Conservation (phyloP, 2,329 filamentous ascomycete species). For the Neonectria coccinea region DNA sequence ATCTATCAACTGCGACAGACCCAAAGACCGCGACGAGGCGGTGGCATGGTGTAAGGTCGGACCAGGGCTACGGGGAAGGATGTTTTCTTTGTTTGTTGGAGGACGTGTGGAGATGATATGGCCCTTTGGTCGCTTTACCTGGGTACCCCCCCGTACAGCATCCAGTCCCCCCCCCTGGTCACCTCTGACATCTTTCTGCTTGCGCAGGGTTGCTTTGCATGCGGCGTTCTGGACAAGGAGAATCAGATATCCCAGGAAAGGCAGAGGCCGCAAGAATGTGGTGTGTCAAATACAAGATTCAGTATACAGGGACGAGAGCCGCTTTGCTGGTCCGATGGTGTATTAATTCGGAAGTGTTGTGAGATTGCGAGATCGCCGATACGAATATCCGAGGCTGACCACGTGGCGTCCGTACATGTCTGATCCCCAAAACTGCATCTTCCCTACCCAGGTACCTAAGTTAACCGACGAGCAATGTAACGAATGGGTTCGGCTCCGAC, state of each 20-base stretch:
- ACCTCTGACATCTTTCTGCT: neutral
- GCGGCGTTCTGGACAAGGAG: neutral
- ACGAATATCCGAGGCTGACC: slow-evolving; percentile 10
- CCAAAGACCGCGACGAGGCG: slow-evolving; percentile 61
- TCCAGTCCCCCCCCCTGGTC: neutral
- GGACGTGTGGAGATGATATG: slow-evolving; percentile 8
- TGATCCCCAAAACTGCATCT: too few species aligned
- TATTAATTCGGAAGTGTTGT: neutral
- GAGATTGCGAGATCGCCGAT: neutral
- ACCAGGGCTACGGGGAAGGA: neutral
- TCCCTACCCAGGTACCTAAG: neutral
- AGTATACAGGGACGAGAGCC: neutral
- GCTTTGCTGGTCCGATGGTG: neutral
- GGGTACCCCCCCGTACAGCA: neutral
- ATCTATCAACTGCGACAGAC: slow-evolving; percentile 70
- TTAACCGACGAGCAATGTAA: neutral
- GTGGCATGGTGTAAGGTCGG: slow-evolving; percentile 50
- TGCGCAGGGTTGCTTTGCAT: neutral
- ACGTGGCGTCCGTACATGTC: slow-evolving; percentile 5
- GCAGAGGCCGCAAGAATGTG: neutral
- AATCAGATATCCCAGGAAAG: slow-evolving; percentile 1
- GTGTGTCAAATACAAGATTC: neutral
- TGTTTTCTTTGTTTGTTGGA: neutral
- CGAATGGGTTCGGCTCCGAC: slow-evolving; percentile 23
- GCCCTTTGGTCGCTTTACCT: neutral